phyloP scores from a whole-genome alignment of 2,329 filamentous ascomycete genomes.

The Chrysoporthe austroafricana region DNA sequence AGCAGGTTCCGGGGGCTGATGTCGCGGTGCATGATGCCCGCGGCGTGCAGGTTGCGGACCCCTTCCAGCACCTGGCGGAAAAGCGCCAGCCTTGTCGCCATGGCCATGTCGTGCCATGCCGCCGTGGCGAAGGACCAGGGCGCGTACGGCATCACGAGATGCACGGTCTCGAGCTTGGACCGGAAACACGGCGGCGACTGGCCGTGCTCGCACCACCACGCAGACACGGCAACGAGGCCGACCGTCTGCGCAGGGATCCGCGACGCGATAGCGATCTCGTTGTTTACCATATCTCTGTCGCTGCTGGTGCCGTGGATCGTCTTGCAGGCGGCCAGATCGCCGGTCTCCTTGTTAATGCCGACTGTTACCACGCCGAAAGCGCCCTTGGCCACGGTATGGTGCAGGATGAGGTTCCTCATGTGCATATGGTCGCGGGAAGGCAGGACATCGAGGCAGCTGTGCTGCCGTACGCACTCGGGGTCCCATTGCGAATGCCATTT shows the following conservation, averaged over 20 bases:
- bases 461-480: background rate
- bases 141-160: slow-evolving; percentile 28
- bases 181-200: slow-evolving; percentile 18
- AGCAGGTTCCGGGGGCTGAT: slow-evolving; percentile 30
- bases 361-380: slow-evolving; percentile 27
- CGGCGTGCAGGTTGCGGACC: slow-evolving; percentile 23
- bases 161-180: background rate
- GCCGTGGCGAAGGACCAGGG: slow-evolving; percentile 18
- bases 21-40: slow-evolving; percentile 29
- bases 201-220: slow-evolving; percentile 8
- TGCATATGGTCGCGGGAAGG: background rate
- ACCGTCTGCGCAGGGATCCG: background rate
- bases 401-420: slow-evolving; percentile 19
- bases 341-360: slow-evolving; percentile 20
- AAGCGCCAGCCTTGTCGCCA: slow-evolving; percentile 18
- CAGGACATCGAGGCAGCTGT: slow-evolving; percentile 4
- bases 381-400: slow-evolving; percentile 24
- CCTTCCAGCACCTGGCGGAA: slow-evolving; percentile 28
- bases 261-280: slow-evolving; percentile 7
- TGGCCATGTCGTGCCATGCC: slow-evolving; percentile 12
- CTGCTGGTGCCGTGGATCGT: slow-evolving; percentile 7
- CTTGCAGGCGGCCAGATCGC: slow-evolving; percentile 25
- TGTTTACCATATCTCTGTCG: background rate
- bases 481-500: background rate
- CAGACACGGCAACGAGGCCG: background rate